phyloP scores from a whole-genome alignment of 2,329 filamentous ascomycete species.

The Trichoderma guizhouense region DNA sequence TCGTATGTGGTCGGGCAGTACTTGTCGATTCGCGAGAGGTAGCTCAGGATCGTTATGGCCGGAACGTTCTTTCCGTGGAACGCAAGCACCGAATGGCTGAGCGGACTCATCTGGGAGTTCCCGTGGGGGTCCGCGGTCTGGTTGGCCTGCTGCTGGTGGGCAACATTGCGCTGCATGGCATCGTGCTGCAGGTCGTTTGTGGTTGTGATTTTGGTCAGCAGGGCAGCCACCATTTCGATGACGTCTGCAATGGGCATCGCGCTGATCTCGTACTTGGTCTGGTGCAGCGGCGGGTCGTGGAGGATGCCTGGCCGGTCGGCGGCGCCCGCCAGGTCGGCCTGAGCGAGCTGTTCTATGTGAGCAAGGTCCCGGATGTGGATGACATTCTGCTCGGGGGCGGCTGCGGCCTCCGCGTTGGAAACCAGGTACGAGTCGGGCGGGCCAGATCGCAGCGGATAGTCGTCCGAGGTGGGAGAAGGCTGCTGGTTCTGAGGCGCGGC shows the following conservation, averaged over 20 bases:
- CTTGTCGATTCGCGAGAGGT: constrained; percentile 93
- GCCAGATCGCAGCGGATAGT: constrained; percentile 37
- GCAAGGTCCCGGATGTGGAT: constrained; percentile 85
- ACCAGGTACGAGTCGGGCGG: constrained; percentile 25
- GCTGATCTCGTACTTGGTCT: constrained; percentile 85
- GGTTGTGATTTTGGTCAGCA: constrained; percentile 94
- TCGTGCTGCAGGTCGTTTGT: constrained; percentile 96
- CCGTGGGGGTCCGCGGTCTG: constrained; percentile 42
- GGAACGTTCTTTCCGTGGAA: constrained; percentile 99
- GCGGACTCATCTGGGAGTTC: constrained; percentile 59
- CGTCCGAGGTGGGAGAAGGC: constrained; percentile 38
- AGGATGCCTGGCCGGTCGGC: constrained; percentile 42
- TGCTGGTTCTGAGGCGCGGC: constrained; percentile 28
- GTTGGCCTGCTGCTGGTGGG: constrained; percentile 55
- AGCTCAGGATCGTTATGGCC: constrained; percentile 94
- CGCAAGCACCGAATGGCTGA: constrained; percentile 71
- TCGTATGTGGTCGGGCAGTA: constrained; percentile 99
- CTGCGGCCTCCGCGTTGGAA: constrained; percentile 21
- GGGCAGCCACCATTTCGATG: constrained; percentile 97
- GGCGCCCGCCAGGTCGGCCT: constrained; percentile 62
- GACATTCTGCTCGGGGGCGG: constrained; percentile 42
- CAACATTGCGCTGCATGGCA: constrained; percentile 70
- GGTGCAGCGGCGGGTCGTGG: constrained; percentile 50
- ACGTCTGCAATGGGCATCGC: constrained; percentile 96
- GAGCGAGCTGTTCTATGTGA: constrained; percentile 86